Percentiles rank a stretch among this genome's conserved stretches.
Evolutionary conservation across 2,329 filamentous ascomycete genomes (phyloP).

Genomic region (Coleophoma crateriformis): DNA sequence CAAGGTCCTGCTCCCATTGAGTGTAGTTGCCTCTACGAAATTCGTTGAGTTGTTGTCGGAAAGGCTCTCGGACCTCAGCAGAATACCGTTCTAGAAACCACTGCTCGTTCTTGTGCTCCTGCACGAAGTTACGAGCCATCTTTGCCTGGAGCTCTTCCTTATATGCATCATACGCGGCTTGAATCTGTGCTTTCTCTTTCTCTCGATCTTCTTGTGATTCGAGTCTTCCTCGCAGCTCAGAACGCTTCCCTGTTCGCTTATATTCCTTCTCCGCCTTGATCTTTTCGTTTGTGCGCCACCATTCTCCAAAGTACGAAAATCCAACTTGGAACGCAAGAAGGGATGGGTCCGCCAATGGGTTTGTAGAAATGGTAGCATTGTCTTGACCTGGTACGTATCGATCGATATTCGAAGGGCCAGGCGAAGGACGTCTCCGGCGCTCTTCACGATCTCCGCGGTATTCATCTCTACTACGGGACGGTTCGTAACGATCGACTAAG

Average conservation of each 20-base stretch:
- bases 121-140: constrained; percentile 86
- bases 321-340: constrained; percentile 74
- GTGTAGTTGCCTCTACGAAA: constrained; percentile 74
- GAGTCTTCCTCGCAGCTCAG: constrained; percentile 56
- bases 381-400: constrained; percentile 78
- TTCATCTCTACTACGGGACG: constrained; percentile 59
- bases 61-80: constrained; percentile 69
- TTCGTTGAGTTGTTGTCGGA: constrained; percentile 71
- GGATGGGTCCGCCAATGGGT: constrained; percentile 68
- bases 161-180: constrained; percentile 61
- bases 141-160: constrained; percentile 65
- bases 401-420: constrained; percentile 67
- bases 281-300: constrained; percentile 78
- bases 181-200: constrained; percentile 73
- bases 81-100: constrained; percentile 98
- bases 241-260: constrained; percentile 60
- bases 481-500: constrained; percentile 70
- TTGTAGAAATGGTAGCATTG: constrained; percentile 44
- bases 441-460: constrained; percentile 56
- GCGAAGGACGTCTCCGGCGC: constrained; percentile 53
- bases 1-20: constrained; percentile 86
- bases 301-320: constrained; percentile 81
- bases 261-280: constrained; percentile 79
- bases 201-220: constrained; percentile 70
- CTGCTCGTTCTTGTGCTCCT: constrained; percentile 89